Evolutionary conservation across 2,329 filamentous ascomycete genomes (phyloP), one percentile per base, ranked within the genome.

Genomic region (Grosmannia serpens): DNA sequence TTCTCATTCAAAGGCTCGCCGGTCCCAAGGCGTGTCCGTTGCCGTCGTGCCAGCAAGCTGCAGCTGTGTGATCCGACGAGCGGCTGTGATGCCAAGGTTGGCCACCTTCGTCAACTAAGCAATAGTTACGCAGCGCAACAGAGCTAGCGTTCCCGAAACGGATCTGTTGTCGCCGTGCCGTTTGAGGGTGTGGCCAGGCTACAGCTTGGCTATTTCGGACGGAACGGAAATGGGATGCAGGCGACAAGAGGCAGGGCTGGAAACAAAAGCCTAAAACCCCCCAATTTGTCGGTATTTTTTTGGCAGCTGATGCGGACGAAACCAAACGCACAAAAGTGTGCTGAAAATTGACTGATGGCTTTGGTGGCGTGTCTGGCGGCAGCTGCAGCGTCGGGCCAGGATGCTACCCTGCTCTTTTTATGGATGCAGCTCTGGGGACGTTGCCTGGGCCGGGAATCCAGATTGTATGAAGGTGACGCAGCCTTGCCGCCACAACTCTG

Each of bases 381-480:
- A 15, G 47, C 15, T 50, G 47, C 47, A 29, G 47, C 15, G 4
- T 29, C 47, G 13, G 26, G 24, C n/a, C 24, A n/a, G 47, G 17
- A 13, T 50, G 47, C 47, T 7, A 26, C 47, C 7, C 15, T 50
- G 47, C 24, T 26, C 47, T 29, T 50, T 29, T 31, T 29, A 29
- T 29, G 3, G 8, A 9, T 29, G 17, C 47, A 17, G 47, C 26
- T 13, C 24, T 5, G 47, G 7, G 11, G 29, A 6, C 5, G 24
- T 26, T 27, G 11, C 20, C 6, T 20, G 17, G 4, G 13, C 41
- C 4, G 35, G 46, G 22, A 13, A 29, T 27, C 35, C 41, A 46
- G 35, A 41, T 22, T 29, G 38, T 26, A 41, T 35, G n/a, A 29
- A 52, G 61, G 58, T 63, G 62, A 63, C 60, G 63, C 60, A 64